phyloP scores from a whole-genome alignment of 108 stramenopile genomes.

The Tribonema minus region DNA sequence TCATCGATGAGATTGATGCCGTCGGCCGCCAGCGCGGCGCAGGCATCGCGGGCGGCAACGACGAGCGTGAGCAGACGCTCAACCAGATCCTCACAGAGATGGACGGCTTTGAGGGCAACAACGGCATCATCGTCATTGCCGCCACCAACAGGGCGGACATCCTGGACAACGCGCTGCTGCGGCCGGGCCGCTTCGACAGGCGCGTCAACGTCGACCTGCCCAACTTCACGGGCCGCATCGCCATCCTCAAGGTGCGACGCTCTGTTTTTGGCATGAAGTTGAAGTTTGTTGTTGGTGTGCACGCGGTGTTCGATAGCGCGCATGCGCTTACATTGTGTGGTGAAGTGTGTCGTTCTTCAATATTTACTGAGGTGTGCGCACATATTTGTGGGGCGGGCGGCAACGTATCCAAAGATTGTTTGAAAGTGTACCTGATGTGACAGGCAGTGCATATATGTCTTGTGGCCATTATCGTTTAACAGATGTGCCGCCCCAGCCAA shows the following conservation, averaged over 20 bases:
- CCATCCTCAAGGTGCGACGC: constrained; percentile 61
- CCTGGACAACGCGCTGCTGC: constrained; percentile 21
- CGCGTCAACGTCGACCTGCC: constrained; percentile 56
- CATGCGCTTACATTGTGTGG: no score
- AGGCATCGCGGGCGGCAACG: constrained; percentile 64
- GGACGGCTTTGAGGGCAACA: constrained; percentile 56
- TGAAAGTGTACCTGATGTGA: no score
- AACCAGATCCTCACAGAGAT: constrained; percentile 64
- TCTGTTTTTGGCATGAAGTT: no score
- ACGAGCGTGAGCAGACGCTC: constrained; percentile 62
- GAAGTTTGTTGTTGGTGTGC: no score
- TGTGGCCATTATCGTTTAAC: no score
- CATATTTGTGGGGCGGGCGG: no score
- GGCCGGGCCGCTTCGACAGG: constrained; percentile 62
- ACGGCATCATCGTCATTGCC: constrained; percentile 49
- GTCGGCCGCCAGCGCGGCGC: constrained; percentile 76
- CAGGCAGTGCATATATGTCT: no score
- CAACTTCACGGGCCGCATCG: constrained; percentile 51
- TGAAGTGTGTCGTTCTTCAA: no score
- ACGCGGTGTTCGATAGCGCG: no score
- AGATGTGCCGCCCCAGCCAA: no score
- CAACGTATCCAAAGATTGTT: no score
- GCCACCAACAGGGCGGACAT: constrained; percentile 39
- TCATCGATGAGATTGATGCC: constrained; percentile 96
- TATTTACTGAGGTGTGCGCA: no score